phyloP scores from a whole-genome alignment of 345 rosid species.

The Moricandia moricandioides region DNA sequence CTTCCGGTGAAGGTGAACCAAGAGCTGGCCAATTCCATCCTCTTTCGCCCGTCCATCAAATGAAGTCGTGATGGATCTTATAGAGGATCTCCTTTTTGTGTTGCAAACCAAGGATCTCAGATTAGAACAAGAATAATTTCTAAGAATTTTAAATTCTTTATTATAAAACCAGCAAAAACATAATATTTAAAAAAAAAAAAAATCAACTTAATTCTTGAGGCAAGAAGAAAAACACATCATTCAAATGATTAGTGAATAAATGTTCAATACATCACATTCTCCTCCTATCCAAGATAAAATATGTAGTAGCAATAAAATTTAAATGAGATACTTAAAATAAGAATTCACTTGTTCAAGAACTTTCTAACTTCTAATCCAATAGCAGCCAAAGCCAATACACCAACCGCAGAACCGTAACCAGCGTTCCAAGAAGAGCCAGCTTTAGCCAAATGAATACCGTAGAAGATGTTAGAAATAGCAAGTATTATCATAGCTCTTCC shows the following conservation, averaged over 20 bases:
- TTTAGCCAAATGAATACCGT: constrained; percentile 71
- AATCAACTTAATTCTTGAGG: not conserved
- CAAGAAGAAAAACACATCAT: not conserved
- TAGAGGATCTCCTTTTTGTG: not conserved
- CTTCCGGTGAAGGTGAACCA: constrained; percentile 78
- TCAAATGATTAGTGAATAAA: constrained; percentile 3
- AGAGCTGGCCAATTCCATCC: constrained; percentile 64
- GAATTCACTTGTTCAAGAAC: constrained; percentile 39
- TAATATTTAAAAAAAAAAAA: not conserved
- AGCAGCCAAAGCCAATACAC: constrained; percentile 40
- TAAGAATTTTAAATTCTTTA: too few relatives aligned
- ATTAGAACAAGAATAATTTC: too few relatives aligned
- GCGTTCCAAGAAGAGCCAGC: constrained; percentile 58
- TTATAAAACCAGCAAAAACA: not conserved
- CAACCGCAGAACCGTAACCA: constrained; percentile 55
- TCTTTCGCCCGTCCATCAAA: constrained; percentile 52
- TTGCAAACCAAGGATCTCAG: too few relatives aligned
- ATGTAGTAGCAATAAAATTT: not conserved
- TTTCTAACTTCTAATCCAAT: constrained; percentile 44
- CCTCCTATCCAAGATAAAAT: constrained; percentile 14
- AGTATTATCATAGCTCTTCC: constrained; percentile 60
- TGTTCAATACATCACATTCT: constrained; percentile 27
- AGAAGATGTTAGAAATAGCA: constrained; percentile 69
- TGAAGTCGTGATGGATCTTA: constrained; percentile 44
- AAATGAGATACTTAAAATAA: not conserved